Base-by-base conservation (phyloP, 805 yeast species). In the Schwanniomyces pseudopolymorphus region DNA sequence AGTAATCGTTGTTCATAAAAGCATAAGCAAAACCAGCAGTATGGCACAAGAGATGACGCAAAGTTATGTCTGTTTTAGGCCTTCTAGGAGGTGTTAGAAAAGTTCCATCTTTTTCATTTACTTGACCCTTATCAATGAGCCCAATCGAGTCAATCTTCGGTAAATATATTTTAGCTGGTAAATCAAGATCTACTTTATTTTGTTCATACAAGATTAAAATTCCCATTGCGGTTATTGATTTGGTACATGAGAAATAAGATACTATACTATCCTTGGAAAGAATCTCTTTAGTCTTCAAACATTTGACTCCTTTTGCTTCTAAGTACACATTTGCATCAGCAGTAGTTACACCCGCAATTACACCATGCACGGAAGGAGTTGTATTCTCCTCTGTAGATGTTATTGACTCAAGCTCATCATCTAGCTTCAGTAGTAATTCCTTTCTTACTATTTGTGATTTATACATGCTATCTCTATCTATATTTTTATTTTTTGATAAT, bases 1-100 rank as follows among this genome's bases (percentile, higher is more conserved):
- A 45, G 53, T 66, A 67, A 40, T 64, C 73, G n/a, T 53, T 43
- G 45, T 59, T 57, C 24, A 64, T 53, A 47, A 69, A 68, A 6
- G 64, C 55, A 49, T 69, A 69, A 5, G 69, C 64, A 36, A 69
- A 66, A 2, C 75, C 74, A 2, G 74, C 52, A 1, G 67, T 63
- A 42, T 67, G 69, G 4, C 50, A 40, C 17, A 69, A 51, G 28
- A 69, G 56, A 35, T 66, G 69, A 35, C 64, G 57, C 8, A 58
- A 48, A 3, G 72, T 66, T 1, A 67, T 50, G 6, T 53, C 51
- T 9, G 40, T 55, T 11, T 46, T 46, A 0, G 74, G 70, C 24
- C 49, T 45, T 8, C 54, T 42, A 4, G 69, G 64, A 10, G 55
- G 55, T 35, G 47, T 49, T 1, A 48, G 26, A 38, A 57, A 61